Conservation (phyloP, 2,329 filamentous ascomycete species). For the Fusarium haematococcum region DNA sequence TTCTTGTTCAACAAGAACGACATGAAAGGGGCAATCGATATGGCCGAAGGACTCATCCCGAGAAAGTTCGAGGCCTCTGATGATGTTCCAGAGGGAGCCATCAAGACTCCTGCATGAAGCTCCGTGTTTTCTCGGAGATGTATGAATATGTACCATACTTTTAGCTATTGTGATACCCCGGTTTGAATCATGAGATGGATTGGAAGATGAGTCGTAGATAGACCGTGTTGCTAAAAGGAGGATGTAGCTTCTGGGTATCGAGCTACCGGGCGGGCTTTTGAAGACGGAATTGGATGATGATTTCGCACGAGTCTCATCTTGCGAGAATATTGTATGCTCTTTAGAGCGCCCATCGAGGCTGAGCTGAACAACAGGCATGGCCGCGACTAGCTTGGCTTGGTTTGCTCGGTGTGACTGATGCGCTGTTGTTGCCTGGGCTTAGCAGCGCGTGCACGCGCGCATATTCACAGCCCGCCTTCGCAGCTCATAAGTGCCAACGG, state of each 20-base stretch:
- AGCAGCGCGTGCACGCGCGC: background rate
- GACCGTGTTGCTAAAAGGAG: background rate
- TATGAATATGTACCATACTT: constrained; percentile 28
- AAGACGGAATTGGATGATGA: background rate
- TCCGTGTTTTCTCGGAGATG: constrained; percentile 1
- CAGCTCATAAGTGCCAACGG: background rate
- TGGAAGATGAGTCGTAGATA: constrained; percentile 9
- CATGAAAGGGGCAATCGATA: constrained; percentile 85
- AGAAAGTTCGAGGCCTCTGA: constrained; percentile 64
- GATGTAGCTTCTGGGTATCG: background rate
- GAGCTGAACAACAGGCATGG: constrained; percentile 5
- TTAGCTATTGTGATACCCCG: constrained; percentile 33
- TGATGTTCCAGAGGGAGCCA: constrained; percentile 51
- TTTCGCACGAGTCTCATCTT: background rate
- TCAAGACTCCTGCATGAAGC: constrained; percentile 55
- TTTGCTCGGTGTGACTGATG: constrained; percentile 13
- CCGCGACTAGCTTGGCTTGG: constrained; percentile 9
- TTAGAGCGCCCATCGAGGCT: background rate
- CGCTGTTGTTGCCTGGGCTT: constrained; percentile 37
- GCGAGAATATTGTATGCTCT: background rate
- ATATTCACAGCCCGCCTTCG: background rate
- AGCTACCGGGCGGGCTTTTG: background rate
- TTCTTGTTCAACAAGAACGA: constrained; percentile 97
- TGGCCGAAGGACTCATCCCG: constrained; percentile 76
- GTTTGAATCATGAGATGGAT: constrained; percentile 7